phyloP scores from a whole-genome alignment of 2,329 filamentous ascomycete species.

The Alternaria sp. region DNA sequence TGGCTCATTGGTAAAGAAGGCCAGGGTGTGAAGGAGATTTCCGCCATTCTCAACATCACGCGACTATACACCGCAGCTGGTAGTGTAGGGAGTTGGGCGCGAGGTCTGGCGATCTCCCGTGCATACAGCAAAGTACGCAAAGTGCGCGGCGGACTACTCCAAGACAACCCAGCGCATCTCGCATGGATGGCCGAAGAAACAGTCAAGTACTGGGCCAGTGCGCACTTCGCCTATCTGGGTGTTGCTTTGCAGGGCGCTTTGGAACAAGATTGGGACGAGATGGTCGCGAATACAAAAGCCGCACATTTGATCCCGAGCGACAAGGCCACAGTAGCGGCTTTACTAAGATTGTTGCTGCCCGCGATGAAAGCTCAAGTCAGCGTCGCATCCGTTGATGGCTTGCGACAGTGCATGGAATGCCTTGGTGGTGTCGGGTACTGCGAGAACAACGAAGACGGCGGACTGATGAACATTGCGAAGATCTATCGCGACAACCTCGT shows the following conservation, averaged over 20 bases:
- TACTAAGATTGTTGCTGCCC: conserved; percentile 34
- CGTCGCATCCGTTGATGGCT: conserved; percentile 54
- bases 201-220: conserved; percentile 62
- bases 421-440: conserved; percentile 72
- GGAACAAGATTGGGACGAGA: conserved; percentile 53
- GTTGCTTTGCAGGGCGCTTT: conserved; percentile 62
- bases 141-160: conserved; percentile 56
- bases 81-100: conserved; percentile 60
- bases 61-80: conserved; percentile 64
- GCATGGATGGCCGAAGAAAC: conserved; percentile 64
- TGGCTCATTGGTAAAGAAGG: conserved; percentile 71
- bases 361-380: conserved; percentile 35
- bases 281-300: conserved; percentile 27
- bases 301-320: conserved; percentile 29
- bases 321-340: conserved; percentile 12
- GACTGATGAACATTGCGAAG: conserved; percentile 66
- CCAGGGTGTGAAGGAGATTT: conserved; percentile 71
- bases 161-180: conserved; percentile 63
- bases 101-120: conserved; percentile 63
- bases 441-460: conserved; percentile 65
- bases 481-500: conserved; percentile 70
- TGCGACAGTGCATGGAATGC: conserved; percentile 64
- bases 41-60: conserved; percentile 71
- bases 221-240: conserved; percentile 63
- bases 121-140: conserved; percentile 65